Base-by-base conservation (phyloP, 2,329 filamentous ascomycete genomes). In the Phaeoacremonium minimum region DNA sequence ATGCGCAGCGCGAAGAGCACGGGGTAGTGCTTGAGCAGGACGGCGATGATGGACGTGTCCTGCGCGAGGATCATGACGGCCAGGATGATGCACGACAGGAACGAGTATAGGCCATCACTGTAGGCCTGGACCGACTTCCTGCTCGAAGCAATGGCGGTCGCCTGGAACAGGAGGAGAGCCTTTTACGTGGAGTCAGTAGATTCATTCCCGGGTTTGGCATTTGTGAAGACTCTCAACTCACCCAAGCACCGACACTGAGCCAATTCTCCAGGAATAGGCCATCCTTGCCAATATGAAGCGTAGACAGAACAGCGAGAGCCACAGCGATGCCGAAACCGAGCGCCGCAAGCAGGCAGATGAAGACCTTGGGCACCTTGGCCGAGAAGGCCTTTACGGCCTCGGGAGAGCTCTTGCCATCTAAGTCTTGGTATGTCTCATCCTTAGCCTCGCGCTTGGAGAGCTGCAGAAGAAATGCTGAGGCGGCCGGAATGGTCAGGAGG, bases 391-490 rank as follows among this genome's bases (percentile, higher is more conserved):
- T 69, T 35, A 79, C 54, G 2, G 80, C 78, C 51, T 83, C 78
- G 28, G 75, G 69, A 0, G 79, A 83, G 19, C 81, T 83, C 44
- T 73, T 68, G 33, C 85, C 85, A 58, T 90, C 85, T 43, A 71
- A 61, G 51, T 90, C 85, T 47, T 80, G 65, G 50, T 89, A 89
- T 11, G 69, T 63, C 9, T 71, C 63, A 39, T 60, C 61, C 38
- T 45, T 54, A 18, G 43, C 51, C 40, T 56, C 49, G 30, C 49
- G 46, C 32, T 38, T 52, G 42, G 33, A 46, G 28, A 56, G 47
- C 48, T 42, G 53, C 32, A 30, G 32, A 28, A 51, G 47, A 40
- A 56, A 46, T 45, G 46, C 45, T 29, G 50, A 46, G 11, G 50
- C 32, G 7, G 59, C 48, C 3, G 58, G 58, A 11, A 50, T 29